A percentile compares a stretch with the other conserved stretches of the same genome.
Evolutionary conservation across 2,329 filamentous ascomycete genomes (phyloP).

Genomic region (Fusarium tricinctum): DNA sequence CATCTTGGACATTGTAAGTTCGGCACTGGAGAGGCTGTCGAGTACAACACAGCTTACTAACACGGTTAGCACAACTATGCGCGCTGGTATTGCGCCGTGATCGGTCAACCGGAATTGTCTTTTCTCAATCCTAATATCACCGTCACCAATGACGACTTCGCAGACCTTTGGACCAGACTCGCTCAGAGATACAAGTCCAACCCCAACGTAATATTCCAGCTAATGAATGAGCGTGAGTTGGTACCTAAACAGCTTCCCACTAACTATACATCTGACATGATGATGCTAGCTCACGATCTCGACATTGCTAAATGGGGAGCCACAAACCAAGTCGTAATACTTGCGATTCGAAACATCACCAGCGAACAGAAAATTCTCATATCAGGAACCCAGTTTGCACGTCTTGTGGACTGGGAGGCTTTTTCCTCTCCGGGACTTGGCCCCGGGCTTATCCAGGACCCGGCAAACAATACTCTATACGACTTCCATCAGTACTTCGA

Average conservation of each 20-base stretch:
- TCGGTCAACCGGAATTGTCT: background rate
- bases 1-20: slow-evolving; percentile 2
- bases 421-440: slow-evolving; percentile 1
- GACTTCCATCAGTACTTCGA: slow-evolving; percentile 18
- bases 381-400: slow-evolving; percentile 6
- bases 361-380: background rate
- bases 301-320: background rate
- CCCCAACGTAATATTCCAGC: background rate
- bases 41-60: background rate
- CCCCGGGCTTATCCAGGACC: slow-evolving; percentile 1
- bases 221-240: slow-evolving; percentile 7
- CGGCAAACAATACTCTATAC: slow-evolving; percentile 1
- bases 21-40: rapidly evolving
- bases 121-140: slow-evolving; percentile 10
- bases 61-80: slow-evolving; percentile 7
- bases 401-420: background rate
- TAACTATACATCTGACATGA: background rate
- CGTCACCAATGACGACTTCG: background rate
- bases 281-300: background rate
- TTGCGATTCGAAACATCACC: slow-evolving; percentile 1
- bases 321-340: slow-evolving; percentile 2
- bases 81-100: slow-evolving; percentile 9
- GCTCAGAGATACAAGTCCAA: slow-evolving; percentile 1
- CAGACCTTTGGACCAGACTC: slow-evolving; percentile 3
- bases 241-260: too few species aligned